phyloP scores from a whole-genome alignment of 768 basidiomycete genomes.

The Serendipita sp. region DNA sequence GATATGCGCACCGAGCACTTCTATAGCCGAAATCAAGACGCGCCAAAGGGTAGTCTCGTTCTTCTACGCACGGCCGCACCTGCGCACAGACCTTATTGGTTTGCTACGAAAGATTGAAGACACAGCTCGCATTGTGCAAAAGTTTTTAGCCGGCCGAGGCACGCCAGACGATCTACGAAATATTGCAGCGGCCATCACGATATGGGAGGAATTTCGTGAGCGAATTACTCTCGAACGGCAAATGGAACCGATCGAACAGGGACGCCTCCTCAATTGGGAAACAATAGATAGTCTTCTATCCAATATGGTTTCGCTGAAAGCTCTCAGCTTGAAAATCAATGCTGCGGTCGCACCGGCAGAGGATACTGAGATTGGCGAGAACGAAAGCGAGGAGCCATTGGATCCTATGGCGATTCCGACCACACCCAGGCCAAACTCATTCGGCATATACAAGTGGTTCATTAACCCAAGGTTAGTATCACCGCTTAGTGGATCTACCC shows the following conservation, averaged over 20 bases:
- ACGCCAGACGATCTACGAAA: constrained; percentile 46
- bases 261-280: constrained; percentile 31
- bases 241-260: constrained; percentile 27
- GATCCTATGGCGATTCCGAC: background rate
- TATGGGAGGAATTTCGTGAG: constrained; percentile 38
- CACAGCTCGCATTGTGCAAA: constrained; percentile 57
- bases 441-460: constrained; percentile 29
- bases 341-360: constrained; percentile 24
- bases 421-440: constrained; percentile 14
- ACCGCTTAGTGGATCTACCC: background rate
- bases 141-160: constrained; percentile 53
- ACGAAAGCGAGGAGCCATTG: constrained; percentile 8
- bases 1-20: constrained; percentile 81
- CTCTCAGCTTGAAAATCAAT: constrained; percentile 41
- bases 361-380: constrained; percentile 13
- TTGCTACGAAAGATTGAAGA: constrained; percentile 48
- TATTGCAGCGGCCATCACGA: constrained; percentile 42
- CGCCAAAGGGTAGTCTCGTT: constrained; percentile 66
- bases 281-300: constrained; percentile 37
- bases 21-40: constrained; percentile 48
- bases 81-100: constrained; percentile 45
- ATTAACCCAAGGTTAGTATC: constrained; percentile 51
- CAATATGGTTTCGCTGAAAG: constrained; percentile 33
- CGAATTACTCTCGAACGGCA: constrained; percentile 37
- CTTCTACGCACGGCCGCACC: constrained; percentile 42